phyloP scores from a whole-genome alignment of 78 protist species.

The Dictyostelium capitatum region DNA sequence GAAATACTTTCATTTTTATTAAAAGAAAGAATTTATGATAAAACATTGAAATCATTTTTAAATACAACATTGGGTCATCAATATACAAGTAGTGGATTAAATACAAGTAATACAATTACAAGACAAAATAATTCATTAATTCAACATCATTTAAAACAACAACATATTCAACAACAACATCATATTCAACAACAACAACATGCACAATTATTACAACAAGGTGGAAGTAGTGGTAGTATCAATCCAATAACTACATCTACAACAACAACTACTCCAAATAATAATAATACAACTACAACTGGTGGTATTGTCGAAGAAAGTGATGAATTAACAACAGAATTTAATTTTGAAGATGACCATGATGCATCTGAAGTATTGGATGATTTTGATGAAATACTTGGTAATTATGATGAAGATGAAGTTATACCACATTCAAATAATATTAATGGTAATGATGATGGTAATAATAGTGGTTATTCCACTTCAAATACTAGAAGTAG shows the following conservation, averaged over 20 bases:
- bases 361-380: background rate
- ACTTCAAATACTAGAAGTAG: background rate
- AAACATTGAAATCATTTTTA: slow-evolving; percentile 44
- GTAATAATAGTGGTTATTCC: background rate
- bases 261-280: background rate
- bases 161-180: background rate
- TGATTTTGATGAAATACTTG: slow-evolving; percentile 67
- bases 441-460: background rate
- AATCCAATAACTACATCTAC: background rate
- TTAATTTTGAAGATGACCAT: slow-evolving; percentile 48
- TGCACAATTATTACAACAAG: background rate
- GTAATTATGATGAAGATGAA: slow-evolving; percentile 18
- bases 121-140: background rate
- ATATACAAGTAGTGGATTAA: background rate
- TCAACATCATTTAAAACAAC: background rate
- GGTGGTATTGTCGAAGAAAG: background rate
- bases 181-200: background rate
- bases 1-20: slow-evolving; percentile 46
- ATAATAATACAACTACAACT: background rate
- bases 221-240: background rate
- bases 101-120: background rate
- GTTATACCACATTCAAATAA: background rate
- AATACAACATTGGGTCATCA: slow-evolving; percentile 7
- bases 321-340: slow-evolving; percentile 19
- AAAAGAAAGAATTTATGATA: slow-evolving; percentile 58